These are phyloP conservation scores for Cymodocea nodosa DNA, from an alignment of 116 monocot genomes.

Conservation along the genomic window DNA sequence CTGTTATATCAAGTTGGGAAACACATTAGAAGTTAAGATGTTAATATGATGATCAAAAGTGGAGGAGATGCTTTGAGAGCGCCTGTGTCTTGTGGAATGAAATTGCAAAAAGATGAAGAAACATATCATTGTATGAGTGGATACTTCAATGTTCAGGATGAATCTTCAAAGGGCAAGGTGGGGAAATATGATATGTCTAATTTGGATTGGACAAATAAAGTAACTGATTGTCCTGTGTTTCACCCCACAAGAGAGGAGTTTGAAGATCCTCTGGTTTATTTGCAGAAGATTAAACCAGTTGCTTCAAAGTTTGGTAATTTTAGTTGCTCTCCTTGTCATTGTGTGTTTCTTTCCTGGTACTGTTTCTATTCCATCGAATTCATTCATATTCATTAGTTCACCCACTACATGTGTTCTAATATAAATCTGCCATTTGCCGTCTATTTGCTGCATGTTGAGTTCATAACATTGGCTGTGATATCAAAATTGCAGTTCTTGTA, in stretches of 20 bases:
- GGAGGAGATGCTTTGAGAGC: slow-evolving; percentile 50
- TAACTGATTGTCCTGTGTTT: slow-evolving; percentile 89
- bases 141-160: slow-evolving; percentile 17
- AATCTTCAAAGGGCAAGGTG: slow-evolving; percentile 39
- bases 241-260: slow-evolving; percentile 82
- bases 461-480: no score
- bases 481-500: no score
- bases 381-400: no score
- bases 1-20: slow-evolving; percentile 23
- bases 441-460: no score
- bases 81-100: slow-evolving; percentile 32
- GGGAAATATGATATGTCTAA: slow-evolving; percentile 60
- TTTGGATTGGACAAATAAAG: slow-evolving; percentile 77
- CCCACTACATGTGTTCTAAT: no score
- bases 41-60: slow-evolving; percentile 43
- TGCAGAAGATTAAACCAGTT: slow-evolving; percentile 62
- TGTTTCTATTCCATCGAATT: no score
- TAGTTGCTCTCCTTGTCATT: not conserved
- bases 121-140: slow-evolving; percentile 12
- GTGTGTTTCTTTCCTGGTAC: no score
- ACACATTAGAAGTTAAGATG: slow-evolving; percentile 14
- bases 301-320: slow-evolving; percentile 81
- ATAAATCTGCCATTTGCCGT: no score
- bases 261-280: slow-evolving; percentile 71
- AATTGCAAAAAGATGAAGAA: slow-evolving; percentile 18